Conservation (phyloP, 1,284 basidiomycete species). For the Cystobasidium slooffiae region DNA sequence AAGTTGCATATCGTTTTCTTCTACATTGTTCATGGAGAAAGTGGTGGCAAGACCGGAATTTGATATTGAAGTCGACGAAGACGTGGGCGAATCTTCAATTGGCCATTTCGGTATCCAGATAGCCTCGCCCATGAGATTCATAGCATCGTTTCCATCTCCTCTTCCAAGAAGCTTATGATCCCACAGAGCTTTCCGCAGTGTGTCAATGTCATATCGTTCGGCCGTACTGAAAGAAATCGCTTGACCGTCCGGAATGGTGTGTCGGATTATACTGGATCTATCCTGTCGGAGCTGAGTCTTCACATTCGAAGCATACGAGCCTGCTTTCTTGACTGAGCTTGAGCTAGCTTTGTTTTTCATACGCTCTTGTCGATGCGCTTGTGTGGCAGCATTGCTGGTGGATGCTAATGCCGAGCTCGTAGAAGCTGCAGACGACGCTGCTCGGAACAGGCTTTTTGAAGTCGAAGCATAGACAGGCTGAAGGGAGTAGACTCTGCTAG, state of each 20-base stretch:
- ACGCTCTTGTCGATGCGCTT: background rate
- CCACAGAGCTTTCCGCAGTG: conserved; percentile 47
- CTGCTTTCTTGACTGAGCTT: conserved; percentile 10
- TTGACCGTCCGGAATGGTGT: conserved; percentile 46
- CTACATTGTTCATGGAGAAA: background rate
- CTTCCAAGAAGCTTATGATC: conserved; percentile 45
- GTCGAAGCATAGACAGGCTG: background rate
- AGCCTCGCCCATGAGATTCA: conserved; percentile 53
- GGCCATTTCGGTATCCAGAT: conserved; percentile 51
- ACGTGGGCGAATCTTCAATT: conserved; percentile 15
- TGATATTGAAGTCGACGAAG: conserved; percentile 2
- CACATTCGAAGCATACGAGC: conserved; percentile 19
- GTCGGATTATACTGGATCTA: conserved; percentile 34
- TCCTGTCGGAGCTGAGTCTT: conserved; percentile 43
- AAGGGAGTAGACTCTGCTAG: conserved; percentile 2
- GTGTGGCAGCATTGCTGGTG: background rate
- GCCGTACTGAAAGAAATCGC: conserved; percentile 51
- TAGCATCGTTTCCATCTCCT: conserved; percentile 45
- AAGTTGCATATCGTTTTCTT: conserved; percentile 3
- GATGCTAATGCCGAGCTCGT: background rate
- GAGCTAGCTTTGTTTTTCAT: background rate
- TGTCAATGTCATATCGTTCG: conserved; percentile 50
- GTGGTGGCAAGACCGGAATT: conserved; percentile 9
- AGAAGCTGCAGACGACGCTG: background rate
- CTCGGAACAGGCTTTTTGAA: background rate